Base-by-base conservation (phyloP, 2,329 filamentous ascomycete genomes). In the Xylariaceae sp. region DNA sequence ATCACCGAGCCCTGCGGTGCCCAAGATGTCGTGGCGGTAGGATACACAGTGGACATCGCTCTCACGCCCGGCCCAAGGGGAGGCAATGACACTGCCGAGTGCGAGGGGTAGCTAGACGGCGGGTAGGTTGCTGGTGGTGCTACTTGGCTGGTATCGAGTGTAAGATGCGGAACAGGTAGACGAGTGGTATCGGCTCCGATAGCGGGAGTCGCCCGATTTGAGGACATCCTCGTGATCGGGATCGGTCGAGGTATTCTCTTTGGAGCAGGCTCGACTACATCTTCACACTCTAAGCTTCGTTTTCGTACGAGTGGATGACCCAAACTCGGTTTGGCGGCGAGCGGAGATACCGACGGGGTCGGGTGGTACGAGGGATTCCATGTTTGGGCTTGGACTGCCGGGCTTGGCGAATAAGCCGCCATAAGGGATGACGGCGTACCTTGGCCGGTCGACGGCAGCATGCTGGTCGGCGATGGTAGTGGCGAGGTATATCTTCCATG, bases 11-110 rank as follows among this genome's bases (percentile, higher is more conserved):
- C 71, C 47, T 75, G 73, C 45, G 75, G 74, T 16, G 74, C 66
- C 67, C 76, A 75, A 54, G 72, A 62, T 23, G 71, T 62, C 54
- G 71, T 68, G 1, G 85, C 77, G 10, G 78, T 75, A 29, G 86
- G 81, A 70, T 90, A 96, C 1, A 92, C 88, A 18, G 89, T 85
- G 6, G 89, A 82, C 87, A 96, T 93, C 7, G 91, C 84, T 47
- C 89, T 85, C 37, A 82, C 74, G n/a, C 81, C 79, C 12, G 81
- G 76, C 14, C 82, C 81, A 16, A 90, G 72, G 2, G 87, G 82
- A 14, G 88, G 86, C 9, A 90, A 76, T 20, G 88, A 86, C 20
- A 86, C 75, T 5, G 73, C 67, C 41, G 75, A 74, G 40, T 79
- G 75, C 2, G 75, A 67, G 44, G 74, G 69, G 59, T 77, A 82